Evolutionary conservation across 176 grass and related monocot species (phyloP).

Genomic region (Oryza australiensis): DNA sequence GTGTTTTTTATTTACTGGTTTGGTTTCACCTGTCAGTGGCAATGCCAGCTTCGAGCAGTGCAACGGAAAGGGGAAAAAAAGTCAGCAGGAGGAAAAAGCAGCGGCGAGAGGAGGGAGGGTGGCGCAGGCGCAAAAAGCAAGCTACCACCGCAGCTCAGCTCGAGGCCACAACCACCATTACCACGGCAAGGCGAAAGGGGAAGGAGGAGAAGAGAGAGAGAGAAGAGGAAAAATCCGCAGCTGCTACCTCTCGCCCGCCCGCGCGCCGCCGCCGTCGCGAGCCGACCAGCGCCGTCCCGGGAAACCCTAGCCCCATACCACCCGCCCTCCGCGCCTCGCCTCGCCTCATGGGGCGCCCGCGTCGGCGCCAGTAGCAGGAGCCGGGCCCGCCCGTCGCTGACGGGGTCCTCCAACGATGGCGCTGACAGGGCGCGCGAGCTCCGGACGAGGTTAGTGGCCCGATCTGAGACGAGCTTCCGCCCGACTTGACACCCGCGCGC

Average conservation of each 20-base stretch:
- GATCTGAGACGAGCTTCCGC: conserved; percentile 23
- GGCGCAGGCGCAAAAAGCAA: conserved; percentile 56
- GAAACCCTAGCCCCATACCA: conserved; percentile 35
- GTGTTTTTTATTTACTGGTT: background rate
- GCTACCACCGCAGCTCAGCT: conserved; percentile 27
- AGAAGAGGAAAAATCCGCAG: background rate
- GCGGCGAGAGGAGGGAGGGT: background rate
- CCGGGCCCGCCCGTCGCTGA: conserved; percentile 9
- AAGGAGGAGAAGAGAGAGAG: background rate
- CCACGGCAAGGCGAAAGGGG: conserved; percentile 7
- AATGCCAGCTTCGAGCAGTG: background rate
- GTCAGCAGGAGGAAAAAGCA: conserved; percentile 20
- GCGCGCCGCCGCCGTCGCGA: too few species aligned
- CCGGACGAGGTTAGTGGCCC: conserved; percentile 28
- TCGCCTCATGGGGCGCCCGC: conserved; percentile 12
- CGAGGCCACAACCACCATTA: conserved; percentile 7
- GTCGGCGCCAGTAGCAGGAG: background rate
- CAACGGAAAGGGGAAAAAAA: conserved; percentile 5
- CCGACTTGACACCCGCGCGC: background rate
- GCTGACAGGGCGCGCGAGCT: conserved; percentile 7
- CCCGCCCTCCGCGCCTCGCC: too few species aligned
- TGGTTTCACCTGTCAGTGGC: background rate
- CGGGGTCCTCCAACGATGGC: conserved; percentile 17
- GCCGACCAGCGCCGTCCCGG: background rate
- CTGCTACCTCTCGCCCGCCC: background rate